Evolutionary conservation across 1,284 basidiomycete species (phyloP), one percentile per base, ranked within the genome.

Genomic region (Heterobasidion occidentale): DNA sequence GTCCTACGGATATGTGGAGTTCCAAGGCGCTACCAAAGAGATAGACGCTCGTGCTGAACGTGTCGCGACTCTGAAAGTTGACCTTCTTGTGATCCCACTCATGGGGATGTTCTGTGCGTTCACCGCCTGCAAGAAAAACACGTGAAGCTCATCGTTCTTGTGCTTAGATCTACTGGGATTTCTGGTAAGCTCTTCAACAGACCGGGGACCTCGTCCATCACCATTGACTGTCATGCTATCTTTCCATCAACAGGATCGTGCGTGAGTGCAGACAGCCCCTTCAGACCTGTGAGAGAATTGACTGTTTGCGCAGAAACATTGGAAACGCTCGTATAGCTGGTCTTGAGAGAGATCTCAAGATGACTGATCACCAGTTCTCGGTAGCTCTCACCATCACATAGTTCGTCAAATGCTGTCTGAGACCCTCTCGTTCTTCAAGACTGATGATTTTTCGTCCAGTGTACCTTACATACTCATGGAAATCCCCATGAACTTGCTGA

Each of bases 321-420:
- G 76, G 77, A 9, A 84, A 85, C 61, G 84, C 84, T 38, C 74
- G 77, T 2, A 72, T 84, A 1, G 83, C 82, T 9, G 82, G 83
- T 7, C 65, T 86, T 36, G 77, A 80, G 61, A 76, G 69, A 44
- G 74, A 78, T 48, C 70, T 86, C 44, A 60, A 72, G n/a, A 73
- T 86, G 68, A 72, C 74, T 3, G 76, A 80, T 48, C 65, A 74
- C 44, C 74, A 80, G 70, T 61, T 56, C 47, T 60, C 54, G 14
- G 54, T 51, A 1, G 59, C 60, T 17, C 58, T 61, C n/a, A 60
- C 60, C 14, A 53, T 60, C 3, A 60, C 59, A 38, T 61, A 61
- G 69, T 68, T 58, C 11, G 57, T 59, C 14, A 4, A 35, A 4
- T 27, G 7, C 9, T 36, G 9, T n/a, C 14, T 17, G 8, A 19